phyloP scores from a whole-genome alignment of 306 rosid genomes.

The Lablab purpureus region DNA sequence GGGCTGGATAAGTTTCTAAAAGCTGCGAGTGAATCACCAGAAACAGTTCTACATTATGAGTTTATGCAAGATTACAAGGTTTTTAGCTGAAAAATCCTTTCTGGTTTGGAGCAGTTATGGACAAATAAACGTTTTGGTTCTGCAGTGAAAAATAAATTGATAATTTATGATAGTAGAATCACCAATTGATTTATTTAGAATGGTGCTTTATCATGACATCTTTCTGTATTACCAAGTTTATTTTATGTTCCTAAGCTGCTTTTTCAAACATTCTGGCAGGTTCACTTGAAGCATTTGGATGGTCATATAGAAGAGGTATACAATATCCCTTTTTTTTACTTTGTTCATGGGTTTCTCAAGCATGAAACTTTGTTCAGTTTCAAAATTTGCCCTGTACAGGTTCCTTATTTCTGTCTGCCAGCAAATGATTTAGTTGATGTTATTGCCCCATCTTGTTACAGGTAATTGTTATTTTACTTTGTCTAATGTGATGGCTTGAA shows the following conservation, averaged over 20 bases:
- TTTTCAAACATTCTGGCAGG: constrained; percentile 53
- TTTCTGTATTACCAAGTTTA: constrained; percentile 16
- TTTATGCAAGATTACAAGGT: constrained; percentile 99
- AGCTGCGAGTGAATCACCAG: constrained; percentile 92
- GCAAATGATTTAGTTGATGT: constrained; percentile 98
- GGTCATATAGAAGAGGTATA: constrained; percentile 97
- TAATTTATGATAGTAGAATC: constrained; percentile 2
- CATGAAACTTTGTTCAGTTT: constrained; percentile 52
- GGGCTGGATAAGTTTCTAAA: constrained; percentile 94
- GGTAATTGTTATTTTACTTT: constrained; percentile 56
- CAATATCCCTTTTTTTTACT: neutral
- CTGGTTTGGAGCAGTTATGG: constrained; percentile 3
- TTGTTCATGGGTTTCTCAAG: constrained; percentile 39
- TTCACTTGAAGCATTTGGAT: constrained; percentile 95
- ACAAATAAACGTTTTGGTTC: neutral
- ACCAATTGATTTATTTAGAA: neutral
- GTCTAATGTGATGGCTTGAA: neutral
- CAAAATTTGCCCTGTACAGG: constrained; percentile 66
- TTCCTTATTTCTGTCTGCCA: constrained; percentile 97
- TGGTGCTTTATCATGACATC: neutral
- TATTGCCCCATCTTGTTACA: constrained; percentile 98
- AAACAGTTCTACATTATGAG: constrained; percentile 96
- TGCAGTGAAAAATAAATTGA: constrained; percentile 19
- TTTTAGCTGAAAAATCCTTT: constrained; percentile 38
- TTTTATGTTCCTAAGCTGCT: constrained; percentile 24